Evolutionary conservation across 2,329 filamentous ascomycete species (phyloP), one percentile per base, ranked within the genome.

Genomic region (Colletotrichum sp.): DNA sequence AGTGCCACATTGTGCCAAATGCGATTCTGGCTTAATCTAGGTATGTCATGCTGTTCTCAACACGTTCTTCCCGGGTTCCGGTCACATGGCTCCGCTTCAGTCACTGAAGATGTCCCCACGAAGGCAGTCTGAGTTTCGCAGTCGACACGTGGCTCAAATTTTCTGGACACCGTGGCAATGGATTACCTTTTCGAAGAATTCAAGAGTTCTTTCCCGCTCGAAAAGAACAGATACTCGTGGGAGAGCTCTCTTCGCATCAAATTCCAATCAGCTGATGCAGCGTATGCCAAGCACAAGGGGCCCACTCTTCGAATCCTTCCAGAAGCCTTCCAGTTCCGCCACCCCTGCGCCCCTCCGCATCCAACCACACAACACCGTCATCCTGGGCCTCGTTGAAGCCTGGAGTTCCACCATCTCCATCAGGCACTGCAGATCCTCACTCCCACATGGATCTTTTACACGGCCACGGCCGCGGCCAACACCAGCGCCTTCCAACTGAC

Each of bases 281-380:
- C 34, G 26, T 13, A 32, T 8, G 60, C 68, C 30, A 57, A 66
- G 72, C 44, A 24, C 9, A 18, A 10, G 2, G 6, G 18, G 7
- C 26, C 64, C 74, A 52, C 70, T 16, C 44, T 3, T 39, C 32
- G 59, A 76, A 68, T 73, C 70, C 70, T 76, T 76, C 74, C 57
- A 69, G 74, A 73, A 76, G 57, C 64, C 57, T 76, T 76, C 64
- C 74, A 44, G 18, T 73, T 69, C 49, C 70, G 74, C 74, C 74
- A 76, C 72, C 62, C 68, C 72, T 75, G 68, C 36, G 21, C 68
- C 68, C 30, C 28, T 28, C 34, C 15, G 18, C 49, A 62, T 62
- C 28, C 36, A 49, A 52, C 49, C 16, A 60, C n/a, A 60, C 55
- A 15, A 34, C 24, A 65, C 60, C 60, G 60, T 66, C 67, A 60